Evolutionary conservation across 768 basidiomycete species (phyloP), one percentile per base, ranked within the genome.

Genomic region (Bullera alba): DNA sequence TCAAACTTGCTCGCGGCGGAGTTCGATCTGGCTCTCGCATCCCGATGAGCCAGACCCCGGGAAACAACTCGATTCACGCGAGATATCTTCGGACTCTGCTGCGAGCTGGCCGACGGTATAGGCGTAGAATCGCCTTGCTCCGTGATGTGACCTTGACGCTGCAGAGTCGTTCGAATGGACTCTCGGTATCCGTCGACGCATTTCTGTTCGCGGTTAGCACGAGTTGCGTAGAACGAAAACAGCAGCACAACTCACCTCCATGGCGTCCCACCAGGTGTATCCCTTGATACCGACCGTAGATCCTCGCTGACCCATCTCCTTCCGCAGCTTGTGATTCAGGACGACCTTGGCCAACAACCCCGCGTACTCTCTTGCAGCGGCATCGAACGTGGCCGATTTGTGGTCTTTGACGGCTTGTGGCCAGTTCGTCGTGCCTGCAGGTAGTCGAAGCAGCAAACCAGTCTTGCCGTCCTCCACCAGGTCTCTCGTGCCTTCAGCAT

Each of bases 401-500:
- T 10, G 48, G 46, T 26, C 29, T 30, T 43, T 27, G 19, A 38
- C 19, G 36, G 34, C 19, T 41, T 28, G 28, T 17, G 46, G 25
- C 21, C 25, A 21, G 44, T 47, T 29, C 12, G 42, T 5, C 10
- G 46, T 23, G 4, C 38, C 47, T 27, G 32, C 6, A 4, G 71
- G 67, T 2, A 72, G 56, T 22, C 58, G 51, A 1, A 71, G 59
- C 3, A 73, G 59, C 2, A 63, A 43, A 12, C 72, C 72, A 4
- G 70, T 72, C 17, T 43, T 12, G 5, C 37, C 26, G 42, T 54
- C 46, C n/a, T 46, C 25, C 16, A 73, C 72, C 2, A 73, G 60
- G 47, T 73, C 72, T 6, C 81, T 46, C 53, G 78, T 62, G 5
- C 72, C 76, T 43, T 77, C 75, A 3, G 76, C 76, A 21, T 73